A percentile compares a stretch with the other conserved stretches of the same genome.
Conservation (phyloP, 768 basidiomycete genomes). For the Tricholoma saponaceum region DNA sequence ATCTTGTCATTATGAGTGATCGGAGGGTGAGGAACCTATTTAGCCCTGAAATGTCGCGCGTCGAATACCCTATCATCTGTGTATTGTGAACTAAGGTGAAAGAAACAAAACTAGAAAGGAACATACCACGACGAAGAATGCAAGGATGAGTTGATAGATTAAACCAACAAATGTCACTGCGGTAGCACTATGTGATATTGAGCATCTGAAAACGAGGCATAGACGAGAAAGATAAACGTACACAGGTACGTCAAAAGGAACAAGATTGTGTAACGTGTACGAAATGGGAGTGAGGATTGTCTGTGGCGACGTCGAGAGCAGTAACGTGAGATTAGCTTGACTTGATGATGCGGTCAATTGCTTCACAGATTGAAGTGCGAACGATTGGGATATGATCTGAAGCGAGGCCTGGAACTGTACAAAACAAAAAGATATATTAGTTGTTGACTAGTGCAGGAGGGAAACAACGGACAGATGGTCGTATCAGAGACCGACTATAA, state of each 20-base stretch:
- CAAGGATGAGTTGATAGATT: constrained; percentile 28
- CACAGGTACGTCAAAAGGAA: constrained; percentile 47
- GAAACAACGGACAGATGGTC: constrained; percentile 23
- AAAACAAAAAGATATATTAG: background rate
- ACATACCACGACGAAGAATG: constrained; percentile 26
- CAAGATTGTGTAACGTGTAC: constrained; percentile 35
- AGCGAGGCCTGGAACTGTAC: constrained; percentile 31
- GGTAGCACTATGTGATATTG: constrained; percentile 23
- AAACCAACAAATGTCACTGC: constrained; percentile 35
- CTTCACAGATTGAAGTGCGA: constrained; percentile 21
- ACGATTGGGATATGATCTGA: constrained; percentile 26
- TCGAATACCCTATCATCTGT: constrained; percentile 28
- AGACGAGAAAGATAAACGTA: constrained; percentile 16
- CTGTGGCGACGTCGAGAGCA: constrained; percentile 47
- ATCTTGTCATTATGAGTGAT: constrained; percentile 28
- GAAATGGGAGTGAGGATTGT: constrained; percentile 4
- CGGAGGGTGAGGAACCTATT: constrained; percentile 21
- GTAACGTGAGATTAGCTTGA: constrained; percentile 17
- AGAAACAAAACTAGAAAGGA: background rate
- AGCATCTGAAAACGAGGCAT: background rate
- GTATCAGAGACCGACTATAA: constrained; percentile 26
- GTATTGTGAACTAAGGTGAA: background rate
- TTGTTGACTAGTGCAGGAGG: background rate
- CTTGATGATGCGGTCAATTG: constrained; percentile 13
- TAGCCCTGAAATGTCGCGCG: constrained; percentile 29